phyloP scores from a whole-genome alignment of 768 basidiomycete genomes.

The Leccinum pellstonianum region DNA sequence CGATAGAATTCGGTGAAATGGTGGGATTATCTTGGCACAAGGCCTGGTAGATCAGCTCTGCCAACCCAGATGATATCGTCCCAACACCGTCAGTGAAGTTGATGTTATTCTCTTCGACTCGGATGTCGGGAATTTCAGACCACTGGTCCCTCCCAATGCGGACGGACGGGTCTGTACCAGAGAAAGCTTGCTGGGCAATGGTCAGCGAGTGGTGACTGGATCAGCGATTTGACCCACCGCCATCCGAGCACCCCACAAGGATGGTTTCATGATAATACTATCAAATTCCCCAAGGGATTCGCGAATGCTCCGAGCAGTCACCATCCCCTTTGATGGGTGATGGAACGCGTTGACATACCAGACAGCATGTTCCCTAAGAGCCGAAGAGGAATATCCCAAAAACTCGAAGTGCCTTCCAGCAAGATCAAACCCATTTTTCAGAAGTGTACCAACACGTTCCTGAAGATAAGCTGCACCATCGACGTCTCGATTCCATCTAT shows the following conservation, averaged over 20 bases:
- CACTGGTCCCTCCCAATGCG: conserved; percentile 55
- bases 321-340: conserved; percentile 39
- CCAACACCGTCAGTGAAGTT: conserved; percentile 79
- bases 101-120: conserved; percentile 34
- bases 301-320: conserved; percentile 62
- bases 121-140: conserved; percentile 59
- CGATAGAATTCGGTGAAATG: conserved; percentile 33
- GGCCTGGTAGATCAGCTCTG: conserved; percentile 55
- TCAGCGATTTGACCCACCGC: conserved; percentile 34
- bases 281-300: conserved; percentile 66
- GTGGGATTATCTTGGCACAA: conserved; percentile 46
- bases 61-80: conserved; percentile 64
- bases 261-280: conserved; percentile 14
- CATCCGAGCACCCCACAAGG: conserved; percentile 59
- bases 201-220: conserved; percentile 5
- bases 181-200: conserved; percentile 62
- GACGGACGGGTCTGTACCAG: conserved; percentile 75
- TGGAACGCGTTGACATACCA: conserved; percentile 76
- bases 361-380: conserved; percentile 75
- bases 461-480: conserved; percentile 56
- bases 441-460: conserved; percentile 54
- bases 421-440: conserved; percentile 66
- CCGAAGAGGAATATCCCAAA: conserved; percentile 77
- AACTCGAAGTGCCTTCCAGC: conserved; percentile 76
- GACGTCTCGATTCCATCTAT: conserved; percentile 67